Percentiles rank a stretch among this genome's conserved stretches.
Evolutionary conservation across 2,329 filamentous ascomycete genomes (phyloP).

Genomic region (Curvularia lunata): DNA sequence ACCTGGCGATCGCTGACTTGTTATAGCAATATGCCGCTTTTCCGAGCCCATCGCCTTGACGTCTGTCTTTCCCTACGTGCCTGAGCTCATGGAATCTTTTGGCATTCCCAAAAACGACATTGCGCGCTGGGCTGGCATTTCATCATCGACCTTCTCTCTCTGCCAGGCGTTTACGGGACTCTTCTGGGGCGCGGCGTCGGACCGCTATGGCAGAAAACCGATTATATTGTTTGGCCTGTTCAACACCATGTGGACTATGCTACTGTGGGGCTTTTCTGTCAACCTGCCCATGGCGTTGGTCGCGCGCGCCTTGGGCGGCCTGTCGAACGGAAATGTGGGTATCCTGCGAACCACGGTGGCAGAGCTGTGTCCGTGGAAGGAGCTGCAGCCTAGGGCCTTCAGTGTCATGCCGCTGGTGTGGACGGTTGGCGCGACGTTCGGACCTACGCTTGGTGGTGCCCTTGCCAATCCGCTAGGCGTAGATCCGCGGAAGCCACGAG

Average conservation of each 20-base stretch:
- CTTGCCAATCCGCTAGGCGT: slow-evolving; percentile 81
- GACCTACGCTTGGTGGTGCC: slow-evolving; percentile 83
- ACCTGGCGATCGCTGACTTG: slow-evolving; percentile 12
- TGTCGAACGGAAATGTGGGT: slow-evolving; percentile 82
- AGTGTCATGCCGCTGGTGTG: slow-evolving; percentile 92
- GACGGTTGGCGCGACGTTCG: slow-evolving; percentile 86
- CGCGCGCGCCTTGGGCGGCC: slow-evolving; percentile 78
- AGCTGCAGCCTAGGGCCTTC: slow-evolving; percentile 87
- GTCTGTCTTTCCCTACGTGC: slow-evolving; percentile 90
- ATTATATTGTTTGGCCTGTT: slow-evolving; percentile 76
- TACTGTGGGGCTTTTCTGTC: slow-evolving; percentile 84
- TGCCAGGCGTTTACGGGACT: slow-evolving; percentile 80
- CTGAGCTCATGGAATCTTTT: slow-evolving; percentile 60
- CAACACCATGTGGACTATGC: slow-evolving; percentile 79
- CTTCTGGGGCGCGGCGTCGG: slow-evolving; percentile 85
- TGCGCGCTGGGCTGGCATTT: slow-evolving; percentile 78
- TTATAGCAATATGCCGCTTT: slow-evolving; percentile 85
- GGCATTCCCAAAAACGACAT: slow-evolving; percentile 50
- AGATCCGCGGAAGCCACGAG: slow-evolving; percentile 70
- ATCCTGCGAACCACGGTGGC: slow-evolving; percentile 92
- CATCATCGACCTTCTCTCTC: slow-evolving; percentile 82
- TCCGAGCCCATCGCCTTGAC: slow-evolving; percentile 92
- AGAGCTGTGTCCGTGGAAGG: slow-evolving; percentile 85
- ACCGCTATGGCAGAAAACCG: slow-evolving; percentile 83
- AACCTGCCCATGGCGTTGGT: slow-evolving; percentile 80